Conservation (phyloP, 306 rosid species). For the Rosa persica region DNA sequence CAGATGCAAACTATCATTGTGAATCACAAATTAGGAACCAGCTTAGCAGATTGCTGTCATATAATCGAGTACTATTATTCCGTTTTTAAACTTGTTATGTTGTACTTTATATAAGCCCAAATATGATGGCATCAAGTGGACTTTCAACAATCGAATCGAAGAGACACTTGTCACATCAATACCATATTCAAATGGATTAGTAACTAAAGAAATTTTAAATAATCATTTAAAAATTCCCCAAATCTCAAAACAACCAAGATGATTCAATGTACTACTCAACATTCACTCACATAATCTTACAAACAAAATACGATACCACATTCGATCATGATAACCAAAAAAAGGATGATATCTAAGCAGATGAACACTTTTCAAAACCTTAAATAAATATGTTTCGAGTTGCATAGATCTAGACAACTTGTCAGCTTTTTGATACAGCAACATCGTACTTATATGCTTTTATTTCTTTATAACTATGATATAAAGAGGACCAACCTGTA, state of each 20-base stretch:
- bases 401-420: neutral
- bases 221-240: neutral
- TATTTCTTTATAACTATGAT: neutral
- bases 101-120: neutral
- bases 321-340: neutral
- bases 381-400: neutral
- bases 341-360: neutral
- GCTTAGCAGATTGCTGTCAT: too few relatives aligned
- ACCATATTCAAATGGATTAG: neutral
- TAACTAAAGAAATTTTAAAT: neutral
- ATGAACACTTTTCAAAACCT: neutral
- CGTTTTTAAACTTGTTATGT: neutral
- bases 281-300: neutral
- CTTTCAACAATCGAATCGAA: neutral
- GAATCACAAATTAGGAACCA: too few relatives aligned
- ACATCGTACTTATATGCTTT: neutral
- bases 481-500: constrained; percentile 51
- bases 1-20: neutral
- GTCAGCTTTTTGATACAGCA: neutral
- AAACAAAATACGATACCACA: neutral
- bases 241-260: neutral
- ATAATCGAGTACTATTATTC: neutral
- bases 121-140: neutral
- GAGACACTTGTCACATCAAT: neutral
- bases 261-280: neutral